Evolutionary conservation across 305 asterid genomes (phyloP), one percentile per base, ranked within the genome.

Genomic region (Andrographis paniculata): DNA sequence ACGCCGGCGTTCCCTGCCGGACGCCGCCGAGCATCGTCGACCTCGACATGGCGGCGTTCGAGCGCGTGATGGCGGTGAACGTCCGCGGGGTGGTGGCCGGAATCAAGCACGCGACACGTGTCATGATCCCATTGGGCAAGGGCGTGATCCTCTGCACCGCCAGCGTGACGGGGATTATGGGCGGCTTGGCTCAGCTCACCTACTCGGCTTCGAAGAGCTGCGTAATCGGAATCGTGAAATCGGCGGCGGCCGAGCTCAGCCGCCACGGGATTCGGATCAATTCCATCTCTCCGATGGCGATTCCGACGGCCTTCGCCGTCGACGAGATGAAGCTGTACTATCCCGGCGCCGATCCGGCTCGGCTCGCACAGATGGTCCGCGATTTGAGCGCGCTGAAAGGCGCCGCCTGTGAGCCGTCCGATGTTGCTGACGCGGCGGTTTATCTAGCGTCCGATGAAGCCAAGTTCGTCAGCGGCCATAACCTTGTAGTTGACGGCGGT

Each of bases 401-500:
- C 30, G 75, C 77, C 4, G 43, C 38, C 9, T 84, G 97, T 62
- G 97, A 84, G 63, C 66, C 93, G 1, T 11, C 22, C 15, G 95
- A 88, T 24, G 30, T 88, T 9, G 95, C 93, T 1, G 79, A 81
- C 48, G 95, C 97, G 18, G 95, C 97, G 9, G 47, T 82, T 39
- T 88, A 47, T 59, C 76, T 88, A 17, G 89, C 88, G 9, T 79
- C 85, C 12, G 95, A 76, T 42, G 97, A 84, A 45, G 95, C 95
- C 17, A 88, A 84, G 69, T 88, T 72, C 46, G 72, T 88, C 16
- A 84, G 69, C 44, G 97, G 97, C 49, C 97, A 79, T 55, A 88
- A 84, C 61, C 78, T 88, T 57, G 93, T 88, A 60, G 89, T 84
- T 48, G 97, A 88, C 57, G 97, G 95, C 47, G 94, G 94, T 5